Base-by-base conservation (phyloP, 2,329 filamentous ascomycete species). In the Xylariales sp. region DNA sequence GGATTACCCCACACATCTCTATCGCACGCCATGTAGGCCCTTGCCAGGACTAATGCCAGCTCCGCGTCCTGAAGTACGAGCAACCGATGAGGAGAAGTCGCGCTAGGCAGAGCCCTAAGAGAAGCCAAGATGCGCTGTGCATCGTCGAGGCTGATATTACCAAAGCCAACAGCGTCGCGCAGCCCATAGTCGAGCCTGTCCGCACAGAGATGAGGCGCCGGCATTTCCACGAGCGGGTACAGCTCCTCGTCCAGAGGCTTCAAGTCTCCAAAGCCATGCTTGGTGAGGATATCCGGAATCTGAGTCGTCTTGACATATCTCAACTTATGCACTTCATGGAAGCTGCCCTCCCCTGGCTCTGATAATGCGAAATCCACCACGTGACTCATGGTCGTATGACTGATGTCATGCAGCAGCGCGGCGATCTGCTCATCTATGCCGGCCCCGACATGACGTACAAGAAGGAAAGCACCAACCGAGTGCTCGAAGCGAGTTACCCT, bases 101-200 rank as follows among this genome's bases (percentile, higher is more conserved):
- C 36, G 38, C 47, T 46, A 3, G 62, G 63, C 31, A 56, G 54
- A 3, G 59, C 60, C 14, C 44, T 51, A 3, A 66, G 47, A 9
- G 49, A 50, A 8, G 37, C 40, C 16, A 62, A 39, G 14, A 64
- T 43, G 4, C 47, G 29, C 24, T 37, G 52, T 0, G 55, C 61
- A n/a, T 63, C 55, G 12, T 53, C 46, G 0, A 62, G 33, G 3
- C 43, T n/a, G 16, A 67, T 45, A 14, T 61, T 56, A 1, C 51
- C 54, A 25, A 63, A 61, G 2, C 49, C 54, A 1, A 64, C 53
- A 1, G 57, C 40, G 35, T 66, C 64, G 15, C 63, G 62, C 18
- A 67, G 49, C 14, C 57, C 54, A 40, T 67, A 67, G 47, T 67
- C 64, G 6, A 66, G 54, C 22, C 63, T 55, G 43, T 67, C 64